These are phyloP conservation scores for Lasiosphaeria ovina DNA, from an alignment of 495 filamentous ascomycete species.

Conservation along the genomic window DNA sequence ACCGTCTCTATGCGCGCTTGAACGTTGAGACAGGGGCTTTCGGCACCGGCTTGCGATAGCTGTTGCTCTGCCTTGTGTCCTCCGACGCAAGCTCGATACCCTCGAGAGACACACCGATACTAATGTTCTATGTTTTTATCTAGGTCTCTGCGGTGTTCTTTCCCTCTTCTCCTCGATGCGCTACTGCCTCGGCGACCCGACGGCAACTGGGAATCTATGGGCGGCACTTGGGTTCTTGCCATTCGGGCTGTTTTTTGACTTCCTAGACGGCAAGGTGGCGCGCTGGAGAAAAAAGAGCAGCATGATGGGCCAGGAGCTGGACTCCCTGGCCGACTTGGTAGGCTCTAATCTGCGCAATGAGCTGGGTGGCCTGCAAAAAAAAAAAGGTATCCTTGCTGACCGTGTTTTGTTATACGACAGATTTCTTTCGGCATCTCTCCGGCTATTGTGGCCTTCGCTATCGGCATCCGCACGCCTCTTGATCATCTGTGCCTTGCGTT, in stretches of 20 bases:
- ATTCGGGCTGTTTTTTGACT: constrained; percentile 95
- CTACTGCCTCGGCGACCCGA: constrained; percentile 78
- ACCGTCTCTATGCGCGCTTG: no score
- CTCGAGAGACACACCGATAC: neutral
- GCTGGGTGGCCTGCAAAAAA: neutral
- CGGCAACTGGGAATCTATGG: constrained; percentile 66
- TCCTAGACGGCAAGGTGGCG: constrained; percentile 96
- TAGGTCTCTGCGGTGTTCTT: constrained; percentile 81
- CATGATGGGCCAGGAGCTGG: constrained; percentile 96
- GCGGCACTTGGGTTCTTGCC: constrained; percentile 84
- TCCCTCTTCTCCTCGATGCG: constrained; percentile 95
- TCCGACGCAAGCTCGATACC: neutral
- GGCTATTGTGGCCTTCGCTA: constrained; percentile 79
- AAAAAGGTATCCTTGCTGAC: neutral
- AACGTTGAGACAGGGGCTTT: no score
- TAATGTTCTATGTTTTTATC: neutral
- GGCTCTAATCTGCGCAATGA: constrained; percentile 8
- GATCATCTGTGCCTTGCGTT: constrained; percentile 83
- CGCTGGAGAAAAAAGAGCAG: constrained; percentile 93
- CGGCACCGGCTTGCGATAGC: no score
- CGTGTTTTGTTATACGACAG: constrained; percentile 43
- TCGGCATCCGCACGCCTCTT: constrained; percentile 81
- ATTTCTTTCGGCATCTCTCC: constrained; percentile 95
- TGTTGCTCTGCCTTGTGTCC: neutral
- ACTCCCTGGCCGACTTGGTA: constrained; percentile 97